Base-by-base conservation (phyloP, 352 stramenopile genomes). In the Elongisporangium senticosum region DNA sequence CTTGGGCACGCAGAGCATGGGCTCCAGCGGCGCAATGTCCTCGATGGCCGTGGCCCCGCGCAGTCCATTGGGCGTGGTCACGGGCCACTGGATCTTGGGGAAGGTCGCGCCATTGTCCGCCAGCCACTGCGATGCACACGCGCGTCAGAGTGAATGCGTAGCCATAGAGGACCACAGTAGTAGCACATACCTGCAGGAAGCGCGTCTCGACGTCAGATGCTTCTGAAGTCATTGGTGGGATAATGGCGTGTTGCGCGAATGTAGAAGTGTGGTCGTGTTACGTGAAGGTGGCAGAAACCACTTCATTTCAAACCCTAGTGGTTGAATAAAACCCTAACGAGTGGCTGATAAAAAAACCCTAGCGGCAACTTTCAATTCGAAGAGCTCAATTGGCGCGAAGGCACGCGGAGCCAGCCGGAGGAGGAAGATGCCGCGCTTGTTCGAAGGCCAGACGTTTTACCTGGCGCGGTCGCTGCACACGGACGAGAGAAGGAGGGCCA, bases 51-150 rank as follows among this genome's bases (percentile, higher is more conserved):
- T 67, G 13, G 74, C 79, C 22, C 87, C 86, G 15, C 89, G 83
- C 23, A 89, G 63, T 7, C 84, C 83, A 8, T 70, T 73, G 22
- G 65, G 61, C 22, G 74, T 77, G n/a, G 50, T 37, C 14, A 48
- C 55, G n/a, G 87, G 85, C 81, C 83, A 96, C 56, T 75, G 52
- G 8, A 96, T 63, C 71, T 95, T 95, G 8, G 78, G 70, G 60
- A 96, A 92, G 20, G 55, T 59, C 7, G 81, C 83, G 53, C 84
- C 87, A 61, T 95, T 77, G 24, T 79, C 79, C 1, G 8, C 22
- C 22, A 96, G 72, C 87, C 87, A 96, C 65, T 83, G 40, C 11
- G 5, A 1, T 8, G 14, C n/a, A 47, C 2, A 5, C 26, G 51
- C 20, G 24, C 20, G 55, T 21, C 6, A 56, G 22, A 58, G 33